Evolutionary conservation across 768 basidiomycete species (phyloP), one percentile per base, ranked within the genome.

Genomic region (Boletus sensibilis): DNA sequence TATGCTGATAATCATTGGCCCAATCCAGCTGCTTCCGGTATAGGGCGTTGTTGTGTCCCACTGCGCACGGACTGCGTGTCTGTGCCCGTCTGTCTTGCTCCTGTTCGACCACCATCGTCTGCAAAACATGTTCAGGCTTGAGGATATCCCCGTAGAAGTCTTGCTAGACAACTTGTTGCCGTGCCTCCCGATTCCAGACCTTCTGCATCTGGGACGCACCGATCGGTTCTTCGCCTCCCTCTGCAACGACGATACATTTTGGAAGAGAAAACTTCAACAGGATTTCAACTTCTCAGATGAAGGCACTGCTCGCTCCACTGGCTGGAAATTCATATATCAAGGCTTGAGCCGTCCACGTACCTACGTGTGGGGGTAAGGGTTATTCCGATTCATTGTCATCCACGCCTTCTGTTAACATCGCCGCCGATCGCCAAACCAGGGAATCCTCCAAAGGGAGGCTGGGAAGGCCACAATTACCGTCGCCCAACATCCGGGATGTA

Each of bases 211-310:
- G 9, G 78, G 79, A 5, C 72, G 71, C n/a, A 87, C 88, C 1
- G 86, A 79, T 72, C 85, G 79, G 61, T 79, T 80, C 68, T 89
- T 92, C 65, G 78, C 82, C 44, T 59, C 70, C 13, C 63, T 88
- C 25, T 82, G 81, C 65, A 75, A 79, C 13, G 91, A 94, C 65
- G 88, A 92, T 55, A 85, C 84, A 0, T 79, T 93, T 56, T 95
- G 93, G 93, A 86, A 84, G 67, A 77, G 82, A 29, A 87, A 82
- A 57, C 73, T 91, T 10, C 67, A 78, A 31, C 69, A 72, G 33
- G 93, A 94, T 67, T 94, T 85, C 76, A 91, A 92, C 71, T 94
- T 92, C 63, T 79, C 87, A 9, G 82, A 81, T 4, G 76, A 79
- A 39, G 81, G 79, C 40, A 92, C 88, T 1, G 92, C 92, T 14